Base-by-base conservation (phyloP, 768 basidiomycete genomes). In the Suillus brevipes region DNA sequence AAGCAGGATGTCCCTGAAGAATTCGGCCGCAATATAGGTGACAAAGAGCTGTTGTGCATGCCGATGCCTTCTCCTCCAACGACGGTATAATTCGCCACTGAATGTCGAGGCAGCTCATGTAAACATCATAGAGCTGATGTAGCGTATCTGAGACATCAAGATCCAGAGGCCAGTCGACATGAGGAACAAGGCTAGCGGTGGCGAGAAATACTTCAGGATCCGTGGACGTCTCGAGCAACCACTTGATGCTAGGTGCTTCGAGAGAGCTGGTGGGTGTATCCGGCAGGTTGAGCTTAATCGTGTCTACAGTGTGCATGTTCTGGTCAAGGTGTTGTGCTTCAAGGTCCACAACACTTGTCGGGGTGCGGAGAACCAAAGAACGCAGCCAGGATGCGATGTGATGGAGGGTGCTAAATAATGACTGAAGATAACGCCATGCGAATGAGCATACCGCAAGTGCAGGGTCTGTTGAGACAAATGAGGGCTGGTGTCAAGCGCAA, bases 221-320 rank as follows among this genome's bases (percentile, higher is more conserved):
- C 6, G 62, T 70, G 12, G 68, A 71, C 3, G 63, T 71, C 50
- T 66, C 63, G 13, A 43, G 6, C 42, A 43, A 6, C 42, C 42
- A 43, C 18, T 8, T 43, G 18, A 43, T 43, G 42, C 18, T 50
- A 50, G 49, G 23, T 49, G 23, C 23, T 25, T 49, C 47, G 12
- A n/a, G n/a, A n/a, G 8, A 4, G 45, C 45, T 20, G 2, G 20
- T 10, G 9, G 20, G 45, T 45, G 2, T n/a, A 4, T 45, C 20
- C 9, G n/a, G 10, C 4, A 45, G 45, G 4, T n/a, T 4, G 2
- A 45, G 45, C 8, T 45, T n/a, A 45, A n/a, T 45, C 43, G 4
- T 20, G 43, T 20, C 8, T n/a, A 45, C 45, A n/a, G 18, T 4
- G 9, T 45, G 9, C 45, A 4, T 3, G 20, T n/a, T 10, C 20